Conservation (phyloP, 306 rosid species). For the Ziziphus jujuba region DNA sequence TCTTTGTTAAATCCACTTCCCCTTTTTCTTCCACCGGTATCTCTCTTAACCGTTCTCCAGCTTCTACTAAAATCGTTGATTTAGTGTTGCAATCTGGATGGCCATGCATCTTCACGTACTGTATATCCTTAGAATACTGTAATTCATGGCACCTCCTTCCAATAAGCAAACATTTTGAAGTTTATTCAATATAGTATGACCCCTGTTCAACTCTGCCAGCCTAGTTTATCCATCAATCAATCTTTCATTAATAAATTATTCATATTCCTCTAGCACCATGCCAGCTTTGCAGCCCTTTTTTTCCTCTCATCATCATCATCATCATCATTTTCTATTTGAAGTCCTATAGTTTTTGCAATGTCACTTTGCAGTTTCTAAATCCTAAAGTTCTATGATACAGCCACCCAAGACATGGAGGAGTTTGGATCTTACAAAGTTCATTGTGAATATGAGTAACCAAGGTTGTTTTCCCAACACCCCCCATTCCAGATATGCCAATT, state of each 20-base stretch:
- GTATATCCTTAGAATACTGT: too few relatives aligned
- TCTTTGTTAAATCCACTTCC: too few relatives aligned
- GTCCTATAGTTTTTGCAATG: conserved; percentile 17
- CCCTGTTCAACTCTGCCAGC: not conserved
- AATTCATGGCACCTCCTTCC: too few relatives aligned
- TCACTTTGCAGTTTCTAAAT: conserved; percentile 19
- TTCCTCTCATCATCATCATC: conserved; percentile 17
- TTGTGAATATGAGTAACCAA: too few relatives aligned
- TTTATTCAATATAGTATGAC: too few relatives aligned
- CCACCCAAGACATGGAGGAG: conserved; percentile 5
- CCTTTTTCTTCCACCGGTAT: too few relatives aligned
- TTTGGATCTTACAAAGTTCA: too few relatives aligned
- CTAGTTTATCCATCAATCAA: conserved; percentile 17
- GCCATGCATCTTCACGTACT: too few relatives aligned
- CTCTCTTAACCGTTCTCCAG: too few relatives aligned
- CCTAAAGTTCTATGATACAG: conserved; percentile 15
- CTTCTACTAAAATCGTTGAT: too few relatives aligned
- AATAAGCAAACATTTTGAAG: too few relatives aligned
- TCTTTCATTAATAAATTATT: not conserved
- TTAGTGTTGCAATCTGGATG: too few relatives aligned
- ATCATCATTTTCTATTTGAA: conserved; percentile 17
- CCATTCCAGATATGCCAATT: conserved; percentile 18
- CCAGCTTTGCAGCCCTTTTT: conserved; percentile 17
- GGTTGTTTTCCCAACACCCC: conserved; percentile 28
- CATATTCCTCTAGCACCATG: not conserved